A percentile compares a stretch with the other conserved stretches of the same genome.
phyloP scores from a whole-genome alignment of 2,329 filamentous ascomycete species.

The Dothiorella sarmentorum region DNA sequence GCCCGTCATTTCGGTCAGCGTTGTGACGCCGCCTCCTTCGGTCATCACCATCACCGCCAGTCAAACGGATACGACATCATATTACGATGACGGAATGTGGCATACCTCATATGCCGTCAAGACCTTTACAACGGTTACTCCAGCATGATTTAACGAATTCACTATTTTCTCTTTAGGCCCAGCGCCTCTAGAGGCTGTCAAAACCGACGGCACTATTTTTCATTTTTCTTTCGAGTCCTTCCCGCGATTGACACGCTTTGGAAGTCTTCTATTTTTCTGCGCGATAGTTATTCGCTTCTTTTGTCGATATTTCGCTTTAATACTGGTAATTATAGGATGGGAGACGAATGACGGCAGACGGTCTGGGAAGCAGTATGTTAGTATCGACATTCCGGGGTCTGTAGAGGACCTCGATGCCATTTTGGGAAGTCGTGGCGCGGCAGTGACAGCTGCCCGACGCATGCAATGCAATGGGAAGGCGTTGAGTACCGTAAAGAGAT shows the following conservation, averaged over 20 bases:
- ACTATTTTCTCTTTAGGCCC: slow-evolving; percentile 17
- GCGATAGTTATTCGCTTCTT: neutral
- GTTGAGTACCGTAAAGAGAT: neutral
- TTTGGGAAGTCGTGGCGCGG: slow-evolving; percentile 11
- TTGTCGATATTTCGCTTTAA: neutral
- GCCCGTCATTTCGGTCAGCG: neutral
- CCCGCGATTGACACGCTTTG: neutral
- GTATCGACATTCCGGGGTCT: neutral
- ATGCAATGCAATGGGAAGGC: slow-evolving; percentile 1
- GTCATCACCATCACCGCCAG: slow-evolving; percentile 28
- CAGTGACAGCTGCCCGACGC: neutral
- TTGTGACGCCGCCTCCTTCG: slow-evolving; percentile 22
- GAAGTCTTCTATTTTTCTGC: neutral
- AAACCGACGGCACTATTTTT: neutral
- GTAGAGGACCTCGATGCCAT: neutral
- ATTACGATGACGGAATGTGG: slow-evolving; percentile 47
- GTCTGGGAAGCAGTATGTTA: neutral
- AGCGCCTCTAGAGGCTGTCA: slow-evolving; percentile 6
- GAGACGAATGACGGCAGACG: neutral
- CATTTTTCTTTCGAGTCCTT: neutral
- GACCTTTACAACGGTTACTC: slow-evolving; percentile 22
- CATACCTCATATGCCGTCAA: slow-evolving; percentile 42
- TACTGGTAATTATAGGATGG: neutral
- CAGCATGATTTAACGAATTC: neutral
- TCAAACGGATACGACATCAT: slow-evolving; percentile 30